Conservation (phyloP, 805 yeast genomes). For the Yamadazyma sp. region DNA sequence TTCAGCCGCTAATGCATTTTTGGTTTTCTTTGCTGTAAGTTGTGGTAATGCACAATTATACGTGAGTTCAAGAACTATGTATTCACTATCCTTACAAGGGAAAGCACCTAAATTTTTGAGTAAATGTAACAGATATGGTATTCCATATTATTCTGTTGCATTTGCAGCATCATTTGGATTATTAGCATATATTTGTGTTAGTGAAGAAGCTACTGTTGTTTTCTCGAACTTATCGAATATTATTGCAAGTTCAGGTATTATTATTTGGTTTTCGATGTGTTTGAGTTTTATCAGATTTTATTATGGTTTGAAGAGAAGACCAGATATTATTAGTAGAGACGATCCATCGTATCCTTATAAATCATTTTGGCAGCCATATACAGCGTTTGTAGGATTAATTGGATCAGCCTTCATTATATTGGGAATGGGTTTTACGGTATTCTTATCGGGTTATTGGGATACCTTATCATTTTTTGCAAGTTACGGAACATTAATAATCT, state of each 20-base stretch:
- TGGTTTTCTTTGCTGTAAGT: conserved; percentile 45
- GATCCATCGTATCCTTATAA: conserved; percentile 65
- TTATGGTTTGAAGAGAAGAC: conserved; percentile 56
- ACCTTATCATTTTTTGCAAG: conserved; percentile 60
- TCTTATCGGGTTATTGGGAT: conserved; percentile 56
- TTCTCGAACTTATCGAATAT: conserved; percentile 67
- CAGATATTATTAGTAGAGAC: conserved; percentile 62
- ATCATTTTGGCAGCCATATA: conserved; percentile 68
- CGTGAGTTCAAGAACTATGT: conserved; percentile 41
- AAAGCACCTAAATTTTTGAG: conserved; percentile 62
- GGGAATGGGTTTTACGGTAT: conserved; percentile 61
- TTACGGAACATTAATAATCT: conserved; percentile 58
- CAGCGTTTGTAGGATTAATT: conserved; percentile 59
- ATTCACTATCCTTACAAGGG: conserved; percentile 45
- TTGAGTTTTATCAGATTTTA: conserved; percentile 61
- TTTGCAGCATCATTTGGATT: conserved; percentile 60
- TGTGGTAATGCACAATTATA: conserved; percentile 46
- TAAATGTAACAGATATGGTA: conserved; percentile 60
- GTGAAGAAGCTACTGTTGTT: conserved; percentile 54
- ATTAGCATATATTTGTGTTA: conserved; percentile 58
- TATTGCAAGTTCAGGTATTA: conserved; percentile 69
- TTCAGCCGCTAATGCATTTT: conserved; percentile 40
- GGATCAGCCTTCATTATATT: conserved; percentile 52
- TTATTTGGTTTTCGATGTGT: conserved; percentile 79
- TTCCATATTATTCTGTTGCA: conserved; percentile 69